A percentile compares a stretch with the other conserved stretches of the same genome.
These are phyloP conservation scores for Miamiensis avidus DNA, from an alignment of 169 alveolate species.

Conservation along the genomic window DNA sequence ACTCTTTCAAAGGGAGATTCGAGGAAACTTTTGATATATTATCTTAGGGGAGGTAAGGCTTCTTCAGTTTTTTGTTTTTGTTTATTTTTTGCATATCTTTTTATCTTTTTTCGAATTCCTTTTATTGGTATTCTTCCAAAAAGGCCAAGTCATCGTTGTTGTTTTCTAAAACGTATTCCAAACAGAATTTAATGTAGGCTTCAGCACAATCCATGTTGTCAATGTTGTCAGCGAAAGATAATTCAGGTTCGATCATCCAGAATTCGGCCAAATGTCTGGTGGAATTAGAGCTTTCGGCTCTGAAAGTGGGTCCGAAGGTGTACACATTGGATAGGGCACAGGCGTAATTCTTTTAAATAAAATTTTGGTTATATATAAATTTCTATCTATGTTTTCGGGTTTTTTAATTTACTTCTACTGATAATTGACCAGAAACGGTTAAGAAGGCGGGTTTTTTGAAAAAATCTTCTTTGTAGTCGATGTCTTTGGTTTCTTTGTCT, in stretches of 20 bases:
- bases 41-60: slow-evolving; percentile 91
- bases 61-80: slow-evolving; percentile 11
- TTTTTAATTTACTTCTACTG: slow-evolving; percentile 74
- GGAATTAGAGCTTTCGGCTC: slow-evolving; percentile 99
- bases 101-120: slow-evolving; percentile 2
- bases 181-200: slow-evolving; percentile 93
- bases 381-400: too few species aligned
- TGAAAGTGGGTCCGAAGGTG: slow-evolving; percentile 99
- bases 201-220: slow-evolving; percentile 98
- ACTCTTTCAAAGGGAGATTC: slow-evolving; percentile 93
- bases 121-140: slow-evolving; percentile 75
- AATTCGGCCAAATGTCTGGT: slow-evolving; percentile 98
- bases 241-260: slow-evolving; percentile 99
- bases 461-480: slow-evolving; percentile 94
- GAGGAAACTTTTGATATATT: slow-evolving; percentile 86
- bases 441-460: slow-evolving; percentile 95
- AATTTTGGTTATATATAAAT: too few species aligned
- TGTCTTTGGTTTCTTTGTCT: slow-evolving; percentile 61
- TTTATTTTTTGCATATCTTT: not conserved
- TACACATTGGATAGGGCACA: slow-evolving; percentile 97
- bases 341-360: slow-evolving; percentile 79
- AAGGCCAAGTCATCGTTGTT: slow-evolving; percentile 91
- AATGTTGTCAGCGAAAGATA: slow-evolving; percentile 93
- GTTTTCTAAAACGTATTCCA: slow-evolving; percentile 91
- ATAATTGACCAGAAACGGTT: slow-evolving; percentile 98